Percentiles rank a stretch among this genome's conserved stretches.
Evolutionary conservation across 129 eudicot species (phyloP).

Genomic region (Tagetes patula): DNA sequence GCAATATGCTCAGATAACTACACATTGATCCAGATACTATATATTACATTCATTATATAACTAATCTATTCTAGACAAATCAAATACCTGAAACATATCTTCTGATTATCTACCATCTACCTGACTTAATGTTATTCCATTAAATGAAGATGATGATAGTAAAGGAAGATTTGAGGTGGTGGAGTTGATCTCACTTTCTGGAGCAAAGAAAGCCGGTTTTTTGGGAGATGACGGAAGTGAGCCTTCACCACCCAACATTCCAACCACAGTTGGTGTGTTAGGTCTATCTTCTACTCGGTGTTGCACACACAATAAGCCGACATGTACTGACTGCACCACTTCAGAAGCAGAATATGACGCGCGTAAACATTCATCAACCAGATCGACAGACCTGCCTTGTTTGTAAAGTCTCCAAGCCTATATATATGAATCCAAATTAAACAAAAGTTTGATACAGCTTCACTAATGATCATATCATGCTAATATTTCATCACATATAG

Average conservation of each 20-base stretch:
- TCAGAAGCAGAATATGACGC: constrained; percentile 2
- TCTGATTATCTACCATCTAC: not conserved
- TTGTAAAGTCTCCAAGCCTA: constrained; percentile 47
- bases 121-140: constrained; percentile 6
- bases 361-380: constrained; percentile 17
- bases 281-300: constrained; percentile 49
- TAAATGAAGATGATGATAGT: not conserved
- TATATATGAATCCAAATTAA: not conserved
- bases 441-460: not conserved
- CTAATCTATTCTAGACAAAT: not conserved
- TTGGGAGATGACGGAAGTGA: constrained; percentile 29
- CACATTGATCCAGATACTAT: not conserved
- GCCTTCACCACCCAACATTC: constrained; percentile 40
- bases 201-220: constrained; percentile 30
- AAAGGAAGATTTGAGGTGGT: not conserved
- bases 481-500: not conserved
- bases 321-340: constrained; percentile 36
- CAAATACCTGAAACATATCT: not conserved
- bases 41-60: not conserved
- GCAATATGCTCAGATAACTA: no score
- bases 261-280: constrained; percentile 33
- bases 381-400: constrained; percentile 37
- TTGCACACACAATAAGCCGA: constrained; percentile 48
- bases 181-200: not conserved
- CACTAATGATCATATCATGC: not conserved